Evolutionary conservation across 371 early-diverging fungal genomes (phyloP).

Genomic region (Mucor piriformis): DNA sequence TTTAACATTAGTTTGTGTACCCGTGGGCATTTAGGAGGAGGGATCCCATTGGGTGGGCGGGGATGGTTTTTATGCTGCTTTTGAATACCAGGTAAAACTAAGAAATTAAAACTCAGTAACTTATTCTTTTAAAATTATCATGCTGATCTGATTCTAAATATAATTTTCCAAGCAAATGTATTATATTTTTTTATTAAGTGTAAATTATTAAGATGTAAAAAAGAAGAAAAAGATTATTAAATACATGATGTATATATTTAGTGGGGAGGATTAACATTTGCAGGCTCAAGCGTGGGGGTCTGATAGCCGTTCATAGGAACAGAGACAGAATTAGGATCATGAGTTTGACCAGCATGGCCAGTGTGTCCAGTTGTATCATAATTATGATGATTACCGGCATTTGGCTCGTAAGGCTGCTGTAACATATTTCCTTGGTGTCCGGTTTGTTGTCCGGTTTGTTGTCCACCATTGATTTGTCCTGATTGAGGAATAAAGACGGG

Average conservation of each 20-base stretch:
- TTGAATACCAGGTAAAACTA: too few species aligned
- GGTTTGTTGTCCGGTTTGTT: too few species aligned
- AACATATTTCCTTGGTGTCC: conserved; percentile 1
- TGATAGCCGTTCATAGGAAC: conserved; percentile 21
- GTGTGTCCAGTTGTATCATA: background rate
- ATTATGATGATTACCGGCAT: conserved; percentile 1
- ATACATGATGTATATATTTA: background rate
- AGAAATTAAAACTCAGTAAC: too few species aligned
- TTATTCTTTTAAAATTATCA: too few species aligned
- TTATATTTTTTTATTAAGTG: too few species aligned
- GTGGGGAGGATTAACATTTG: conserved; percentile 4
- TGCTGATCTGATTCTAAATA: too few species aligned
- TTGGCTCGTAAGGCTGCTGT: conserved; percentile 21
- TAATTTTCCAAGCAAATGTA: background rate
- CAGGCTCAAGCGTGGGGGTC: conserved; percentile 22
- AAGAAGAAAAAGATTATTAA: background rate
- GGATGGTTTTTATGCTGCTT: too few species aligned
- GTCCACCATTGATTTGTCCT: background rate
- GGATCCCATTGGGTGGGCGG: too few species aligned
- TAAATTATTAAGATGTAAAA: background rate
- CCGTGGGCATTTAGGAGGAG: too few species aligned
- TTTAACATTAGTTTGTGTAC: too few species aligned
- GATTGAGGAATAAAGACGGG: background rate
- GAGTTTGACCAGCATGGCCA: background rate
- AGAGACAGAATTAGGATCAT: conserved; percentile 2